Percentiles rank a stretch among this genome's conserved stretches.
Evolutionary conservation across 345 rosid genomes (phyloP).

Genomic region (Boechera retrofracta): DNA sequence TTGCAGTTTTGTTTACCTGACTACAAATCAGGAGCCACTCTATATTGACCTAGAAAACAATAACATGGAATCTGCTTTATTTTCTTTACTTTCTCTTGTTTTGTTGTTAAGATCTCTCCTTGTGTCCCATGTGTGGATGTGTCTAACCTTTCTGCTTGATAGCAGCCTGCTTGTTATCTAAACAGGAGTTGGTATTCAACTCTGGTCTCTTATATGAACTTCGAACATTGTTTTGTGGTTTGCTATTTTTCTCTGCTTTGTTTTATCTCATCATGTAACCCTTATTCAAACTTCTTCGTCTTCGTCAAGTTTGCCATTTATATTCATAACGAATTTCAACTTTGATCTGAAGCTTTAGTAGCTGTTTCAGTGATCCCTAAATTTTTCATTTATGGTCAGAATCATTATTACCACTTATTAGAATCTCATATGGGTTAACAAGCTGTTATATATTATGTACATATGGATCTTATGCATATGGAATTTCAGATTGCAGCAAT

Average conservation of each 20-base stretch:
- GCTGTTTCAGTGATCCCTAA: neutral
- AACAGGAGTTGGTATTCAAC: neutral
- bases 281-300: slow-evolving; percentile 8
- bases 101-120: neutral
- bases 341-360: neutral
- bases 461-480: neutral
- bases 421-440: neutral
- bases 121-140: slow-evolving; percentile 2
- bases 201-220: neutral
- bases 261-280: slow-evolving; percentile 4
- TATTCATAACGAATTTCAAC: neutral
- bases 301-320: neutral
- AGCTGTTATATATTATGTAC: neutral
- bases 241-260: neutral
- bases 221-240: neutral
- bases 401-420: neutral
- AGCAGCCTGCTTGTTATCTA: neutral
- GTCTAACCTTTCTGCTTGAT: neutral
- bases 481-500: neutral
- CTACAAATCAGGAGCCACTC: neutral
- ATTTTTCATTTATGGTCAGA: neutral
- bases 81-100: neutral
- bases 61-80: neutral
- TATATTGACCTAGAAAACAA: slow-evolving; percentile 1
- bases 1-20: neutral